Evolutionary conservation across 1,284 basidiomycete genomes (phyloP).

Genomic region (Moesziomyces sp.): DNA sequence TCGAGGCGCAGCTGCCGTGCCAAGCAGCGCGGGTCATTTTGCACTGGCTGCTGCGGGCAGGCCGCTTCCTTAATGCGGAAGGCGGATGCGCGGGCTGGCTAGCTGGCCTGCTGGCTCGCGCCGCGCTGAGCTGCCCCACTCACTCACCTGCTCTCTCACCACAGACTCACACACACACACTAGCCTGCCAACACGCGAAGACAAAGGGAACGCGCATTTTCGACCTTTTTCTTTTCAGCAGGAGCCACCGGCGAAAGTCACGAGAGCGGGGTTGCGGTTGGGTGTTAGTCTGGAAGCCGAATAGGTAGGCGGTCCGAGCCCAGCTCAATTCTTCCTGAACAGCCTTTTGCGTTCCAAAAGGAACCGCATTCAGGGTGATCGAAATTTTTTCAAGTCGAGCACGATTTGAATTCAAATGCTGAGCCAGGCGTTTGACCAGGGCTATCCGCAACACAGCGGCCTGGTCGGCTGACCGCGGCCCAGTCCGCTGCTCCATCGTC

Average conservation of each 20-base stretch:
- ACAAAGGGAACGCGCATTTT: background rate
- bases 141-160: too few species aligned
- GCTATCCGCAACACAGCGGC: too few species aligned
- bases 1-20: too few species aligned
- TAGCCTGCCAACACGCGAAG: background rate
- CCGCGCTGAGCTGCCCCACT: too few species aligned
- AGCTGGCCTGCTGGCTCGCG: too few species aligned
- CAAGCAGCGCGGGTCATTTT: too few species aligned
- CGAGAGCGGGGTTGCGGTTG: background rate
- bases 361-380: slow-evolving; percentile 11
- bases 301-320: slow-evolving; percentile 17
- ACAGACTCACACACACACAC: too few species aligned
- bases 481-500: background rate
- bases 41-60: too few species aligned
- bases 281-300: slow-evolving; percentile 2
- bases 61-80: too few species aligned
- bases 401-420: background rate
- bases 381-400: slow-evolving; percentile 5
- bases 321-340: slow-evolving; percentile 11
- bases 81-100: too few species aligned
- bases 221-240: background rate
- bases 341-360: slow-evolving; percentile 17
- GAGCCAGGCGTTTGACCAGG: background rate
- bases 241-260: too few species aligned
- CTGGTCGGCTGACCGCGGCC: slow-evolving; percentile 5